phyloP scores from a whole-genome alignment of 768 basidiomycete genomes.

The Collybia sp. region DNA sequence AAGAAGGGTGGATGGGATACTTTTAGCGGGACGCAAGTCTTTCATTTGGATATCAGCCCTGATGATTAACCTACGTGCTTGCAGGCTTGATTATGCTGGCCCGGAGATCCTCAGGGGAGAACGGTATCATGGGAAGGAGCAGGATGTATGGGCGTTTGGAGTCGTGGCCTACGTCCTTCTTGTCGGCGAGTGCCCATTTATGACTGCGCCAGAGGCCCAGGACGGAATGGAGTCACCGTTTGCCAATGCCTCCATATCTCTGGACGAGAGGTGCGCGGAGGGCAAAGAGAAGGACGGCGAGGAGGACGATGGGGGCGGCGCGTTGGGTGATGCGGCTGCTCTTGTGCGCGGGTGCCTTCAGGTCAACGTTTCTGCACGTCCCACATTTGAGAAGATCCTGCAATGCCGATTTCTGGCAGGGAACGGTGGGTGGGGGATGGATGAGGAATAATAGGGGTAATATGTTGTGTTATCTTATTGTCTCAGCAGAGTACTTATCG shows the following conservation, averaged over 20 bases:
- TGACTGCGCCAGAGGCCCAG: slow-evolving; percentile 87
- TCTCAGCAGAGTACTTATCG: slow-evolving; percentile 5
- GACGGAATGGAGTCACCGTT: slow-evolving; percentile 76
- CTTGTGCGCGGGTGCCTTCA: slow-evolving; percentile 83
- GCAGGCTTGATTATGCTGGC: slow-evolving; percentile 87
- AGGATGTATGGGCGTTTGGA: slow-evolving; percentile 98
- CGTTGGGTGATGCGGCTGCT: slow-evolving; percentile 78
- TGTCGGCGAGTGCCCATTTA: slow-evolving; percentile 88
- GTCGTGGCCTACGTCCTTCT: slow-evolving; percentile 95
- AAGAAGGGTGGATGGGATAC: slow-evolving; percentile 87
- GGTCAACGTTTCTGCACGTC: slow-evolving; percentile 72
- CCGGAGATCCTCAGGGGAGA: slow-evolving; percentile 96
- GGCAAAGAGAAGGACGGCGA: slow-evolving; percentile 69
- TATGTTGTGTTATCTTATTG: background rate
- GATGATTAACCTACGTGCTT: slow-evolving; percentile 8
- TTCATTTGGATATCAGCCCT: slow-evolving; percentile 3
- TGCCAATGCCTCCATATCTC: slow-evolving; percentile 66
- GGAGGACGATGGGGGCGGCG: slow-evolving; percentile 80
- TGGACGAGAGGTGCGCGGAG: slow-evolving; percentile 79
- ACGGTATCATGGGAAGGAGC: slow-evolving; percentile 92
- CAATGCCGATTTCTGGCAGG: slow-evolving; percentile 80
- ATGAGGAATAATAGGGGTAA: slow-evolving; percentile 14
- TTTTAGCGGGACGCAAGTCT: slow-evolving; percentile 86
- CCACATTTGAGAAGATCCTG: slow-evolving; percentile 81
- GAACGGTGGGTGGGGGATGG: slow-evolving; percentile 65